Evolutionary conservation across 148 eudicot genomes (phyloP), one percentile per base, ranked within the genome.

Genomic region (Chenopodium quinoa): DNA sequence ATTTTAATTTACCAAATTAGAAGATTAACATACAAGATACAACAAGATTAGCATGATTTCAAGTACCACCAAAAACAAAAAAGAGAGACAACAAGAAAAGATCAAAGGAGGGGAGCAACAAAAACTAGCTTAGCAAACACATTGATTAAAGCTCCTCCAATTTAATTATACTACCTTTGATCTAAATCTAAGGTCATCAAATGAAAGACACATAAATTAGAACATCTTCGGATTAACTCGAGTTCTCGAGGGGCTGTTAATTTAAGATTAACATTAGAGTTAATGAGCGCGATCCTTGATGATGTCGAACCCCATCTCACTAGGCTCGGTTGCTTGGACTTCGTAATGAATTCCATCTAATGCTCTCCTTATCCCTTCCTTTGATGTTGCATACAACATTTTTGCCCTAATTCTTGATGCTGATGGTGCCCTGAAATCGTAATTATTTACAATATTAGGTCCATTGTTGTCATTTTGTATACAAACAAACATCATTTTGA

Each of bases 281-380:
- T 66, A n/a, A 71, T 92, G 90, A 79, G 94, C 97, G 58, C 94
- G 89, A 73, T 93, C 96, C 82, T 82, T 81, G 78, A 95, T 95
- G 78, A 95, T 89, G 80, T 95, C 97, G 37, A 93, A 89, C 0
- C 94, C 97, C 98, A 95, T 95, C 88, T 95, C 98, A 31, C 93
- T 93, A 29, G 98, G 92, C 78, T 95, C 98, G 4, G 98, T 95
- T 0, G 98, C 98, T 50, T 95, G 98, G 48, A 95, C 80, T 83
- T 95, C 98, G 75, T 93, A 95, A 77, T 86, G 89, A 82, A 95
- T 93, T 4, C 98, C 98, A 56, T 95, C 97, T 3, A 95, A 75
- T 47, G 91, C 98, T 81, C 98, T 95, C 80, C 98, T 93, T 68
- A 95, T 44, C 32, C 97, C 97, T 72, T 87, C 97, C 85, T 95